Base-by-base conservation (phyloP, 768 basidiomycete genomes). In the Lactarius indigo region DNA sequence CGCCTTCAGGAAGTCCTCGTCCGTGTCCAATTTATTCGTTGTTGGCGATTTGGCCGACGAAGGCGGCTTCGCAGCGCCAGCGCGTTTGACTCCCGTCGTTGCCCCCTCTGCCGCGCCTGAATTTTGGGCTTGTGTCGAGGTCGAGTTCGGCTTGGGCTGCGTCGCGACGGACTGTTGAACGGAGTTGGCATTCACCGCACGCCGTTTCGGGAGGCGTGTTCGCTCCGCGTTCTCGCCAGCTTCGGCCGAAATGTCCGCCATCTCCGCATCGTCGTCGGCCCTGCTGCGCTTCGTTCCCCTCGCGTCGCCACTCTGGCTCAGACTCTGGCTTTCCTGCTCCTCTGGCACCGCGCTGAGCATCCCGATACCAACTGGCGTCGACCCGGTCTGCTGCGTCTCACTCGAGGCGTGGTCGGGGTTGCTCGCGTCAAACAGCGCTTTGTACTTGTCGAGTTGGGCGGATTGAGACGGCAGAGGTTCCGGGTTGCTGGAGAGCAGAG, bases 1-100 rank as follows among this genome's bases (percentile, higher is more conserved):
- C 0, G 89, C 89, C 64, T 83, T 87, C 33, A 91, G 76, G 72
- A 91, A 90, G 0, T 80, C 82, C 6, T 77, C 77, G 68, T 91
- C 89, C 15, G 80, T 85, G 72, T 91, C 89, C 2, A 66, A 59
- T 57, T 64, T 69, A 28, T 65, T 42, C 42, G 37, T 47, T 13
- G 42, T 10, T n/a, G 58, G 30, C 1, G 60, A 30, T 9, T 58
- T 65, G 33, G 63, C 54, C 10, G 7, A 35, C 12, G 60, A 33
- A 33, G 26, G 31, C 13, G 37, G 17, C 20, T 59, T 59, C 28
- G 54, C 9, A 18, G 63, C 17, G 13, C 18, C 9, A 23, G 63
- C 17, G 13, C 18, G 65, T 15, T 68, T 64, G n/a, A 54, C 3
- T 9, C 20, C 41, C 18, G 56, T 28, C 4, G 31, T 9, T 18